Evolutionary conservation across 176 grass and related monocot genomes (phyloP).

Genomic region (Echinochloa phyllopogon): DNA sequence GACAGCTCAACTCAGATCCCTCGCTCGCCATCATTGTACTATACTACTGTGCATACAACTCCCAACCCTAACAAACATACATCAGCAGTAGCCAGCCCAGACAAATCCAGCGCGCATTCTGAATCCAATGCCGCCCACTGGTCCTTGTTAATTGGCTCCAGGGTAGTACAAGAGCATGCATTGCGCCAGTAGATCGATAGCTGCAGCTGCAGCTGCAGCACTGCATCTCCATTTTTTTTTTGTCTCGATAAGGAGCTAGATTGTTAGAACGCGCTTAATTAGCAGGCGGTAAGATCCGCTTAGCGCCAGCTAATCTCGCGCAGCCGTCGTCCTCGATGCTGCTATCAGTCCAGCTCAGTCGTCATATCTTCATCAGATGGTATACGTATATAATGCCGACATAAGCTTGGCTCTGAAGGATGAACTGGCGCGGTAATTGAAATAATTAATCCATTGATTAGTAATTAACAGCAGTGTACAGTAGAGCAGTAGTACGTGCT

Average conservation of each 20-base stretch:
- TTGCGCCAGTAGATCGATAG: not conserved
- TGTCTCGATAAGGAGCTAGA: not conserved
- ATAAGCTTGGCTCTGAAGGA: constrained; percentile 17
- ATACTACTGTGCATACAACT: not conserved
- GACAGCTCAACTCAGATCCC: constrained; percentile 56
- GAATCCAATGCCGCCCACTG: not conserved
- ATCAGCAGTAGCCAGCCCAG: not conserved
- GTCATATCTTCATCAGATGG: constrained; percentile 8
- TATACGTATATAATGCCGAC: constrained; percentile 43
- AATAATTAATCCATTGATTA: constrained; percentile 27
- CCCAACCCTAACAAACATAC: not conserved
- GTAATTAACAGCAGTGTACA: constrained; percentile 40
- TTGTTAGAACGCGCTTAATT: constrained; percentile 1
- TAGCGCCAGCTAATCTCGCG: constrained; percentile 34
- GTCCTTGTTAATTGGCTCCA: constrained; percentile 37
- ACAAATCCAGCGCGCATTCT: constrained; percentile 12
- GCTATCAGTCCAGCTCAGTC: not conserved
- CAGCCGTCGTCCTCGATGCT: not conserved
- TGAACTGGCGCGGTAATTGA: not conserved
- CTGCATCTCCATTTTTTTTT: not conserved
- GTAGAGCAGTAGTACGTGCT: constrained; percentile 10
- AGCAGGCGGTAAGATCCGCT: constrained; percentile 16
- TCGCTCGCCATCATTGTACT: not conserved
- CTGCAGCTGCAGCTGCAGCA: not conserved
- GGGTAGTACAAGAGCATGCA: not conserved